phyloP scores from a whole-genome alignment of 768 basidiomycete species.

The Lactarius indigo region DNA sequence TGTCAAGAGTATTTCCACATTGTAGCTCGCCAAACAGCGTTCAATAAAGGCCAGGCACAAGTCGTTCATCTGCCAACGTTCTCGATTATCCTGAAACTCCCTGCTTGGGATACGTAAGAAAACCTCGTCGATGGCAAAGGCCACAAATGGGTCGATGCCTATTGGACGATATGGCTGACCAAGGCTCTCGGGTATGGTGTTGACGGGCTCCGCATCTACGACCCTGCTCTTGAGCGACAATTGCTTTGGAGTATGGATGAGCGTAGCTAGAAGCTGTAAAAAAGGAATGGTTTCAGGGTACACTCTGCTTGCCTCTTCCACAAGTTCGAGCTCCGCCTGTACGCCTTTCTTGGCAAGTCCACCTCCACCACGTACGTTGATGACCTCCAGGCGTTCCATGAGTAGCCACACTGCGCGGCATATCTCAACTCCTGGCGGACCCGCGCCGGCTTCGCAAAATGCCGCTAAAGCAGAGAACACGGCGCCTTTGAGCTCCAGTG shows the following conservation, averaged over 20 bases:
- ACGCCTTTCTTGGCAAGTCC: conserved; percentile 67
- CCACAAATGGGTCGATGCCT: conserved; percentile 76
- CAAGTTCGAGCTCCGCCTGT: conserved; percentile 82
- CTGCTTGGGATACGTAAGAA: conserved; percentile 72
- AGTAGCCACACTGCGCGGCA: conserved; percentile 79
- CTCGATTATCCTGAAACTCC: conserved; percentile 69
- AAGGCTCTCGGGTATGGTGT: conserved; percentile 75
- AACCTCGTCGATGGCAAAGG: conserved; percentile 89
- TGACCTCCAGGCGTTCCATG: conserved; percentile 83
- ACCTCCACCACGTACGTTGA: conserved; percentile 60
- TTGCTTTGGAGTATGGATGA: conserved; percentile 81
- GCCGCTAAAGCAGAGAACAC: conserved; percentile 77
- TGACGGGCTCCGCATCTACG: conserved; percentile 54
- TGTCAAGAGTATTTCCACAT: conserved; percentile 68
- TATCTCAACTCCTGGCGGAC: conserved; percentile 67
- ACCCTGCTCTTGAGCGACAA: conserved; percentile 58
- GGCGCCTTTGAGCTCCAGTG: conserved; percentile 86
- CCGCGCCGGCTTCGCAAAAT: conserved; percentile 80
- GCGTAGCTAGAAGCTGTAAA: conserved; percentile 72
- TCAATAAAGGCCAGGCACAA: conserved; percentile 83
- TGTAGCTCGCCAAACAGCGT: conserved; percentile 74
- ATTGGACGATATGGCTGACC: conserved; percentile 79
- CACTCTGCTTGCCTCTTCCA: conserved; percentile 70
- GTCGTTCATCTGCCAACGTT: conserved; percentile 86
- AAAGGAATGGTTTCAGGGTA: conserved; percentile 93